These are phyloP conservation scores for Talaromyces sp. DNA, from an alignment of 2,329 filamentous ascomycete species.

Conservation along the genomic window DNA sequence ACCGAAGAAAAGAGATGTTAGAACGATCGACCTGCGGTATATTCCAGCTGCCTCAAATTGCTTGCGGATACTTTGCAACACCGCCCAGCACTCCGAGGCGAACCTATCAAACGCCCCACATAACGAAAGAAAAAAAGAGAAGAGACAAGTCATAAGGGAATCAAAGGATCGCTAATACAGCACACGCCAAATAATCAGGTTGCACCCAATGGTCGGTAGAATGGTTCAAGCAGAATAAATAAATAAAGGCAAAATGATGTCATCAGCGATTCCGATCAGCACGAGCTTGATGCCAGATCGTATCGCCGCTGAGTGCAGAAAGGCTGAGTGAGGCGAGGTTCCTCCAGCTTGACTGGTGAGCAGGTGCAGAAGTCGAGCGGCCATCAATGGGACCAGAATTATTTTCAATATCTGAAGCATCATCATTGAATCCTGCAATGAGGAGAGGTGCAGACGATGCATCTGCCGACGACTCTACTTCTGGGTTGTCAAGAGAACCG, in stretches of 20 bases:
- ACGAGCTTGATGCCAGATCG: slow-evolving; percentile 47
- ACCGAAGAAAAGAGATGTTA: slow-evolving; percentile 12
- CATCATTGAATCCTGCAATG: slow-evolving; percentile 41
- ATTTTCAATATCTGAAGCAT: slow-evolving; percentile 48
- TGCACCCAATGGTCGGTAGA: slow-evolving; percentile 11
- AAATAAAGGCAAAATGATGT: slow-evolving; percentile 17
- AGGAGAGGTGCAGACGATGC: slow-evolving; percentile 56
- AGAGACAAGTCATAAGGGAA: slow-evolving; percentile 16
- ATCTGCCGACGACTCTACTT: slow-evolving; percentile 49
- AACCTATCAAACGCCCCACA: slow-evolving; percentile 32
- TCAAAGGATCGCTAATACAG: slow-evolving; percentile 38
- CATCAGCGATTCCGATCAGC: slow-evolving; percentile 43
- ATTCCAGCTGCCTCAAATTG: slow-evolving; percentile 23
- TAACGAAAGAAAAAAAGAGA: slow-evolving; percentile 14
- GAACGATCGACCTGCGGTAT: slow-evolving; percentile 25
- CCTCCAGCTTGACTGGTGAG: slow-evolving; percentile 45
- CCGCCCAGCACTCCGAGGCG: slow-evolving; percentile 22
- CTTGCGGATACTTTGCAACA: slow-evolving; percentile 17
- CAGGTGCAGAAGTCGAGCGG: slow-evolving; percentile 35
- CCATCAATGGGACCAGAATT: slow-evolving; percentile 42
- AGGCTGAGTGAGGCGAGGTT: slow-evolving; percentile 48
- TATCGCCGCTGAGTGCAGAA: slow-evolving; percentile 50
- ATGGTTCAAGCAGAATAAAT: slow-evolving; percentile 12
- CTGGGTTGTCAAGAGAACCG: slow-evolving; percentile 49
- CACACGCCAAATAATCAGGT: slow-evolving; percentile 26